Evolutionary conservation across 1,284 basidiomycete genomes (phyloP).

Genomic region (Leccinum colubrinum): DNA sequence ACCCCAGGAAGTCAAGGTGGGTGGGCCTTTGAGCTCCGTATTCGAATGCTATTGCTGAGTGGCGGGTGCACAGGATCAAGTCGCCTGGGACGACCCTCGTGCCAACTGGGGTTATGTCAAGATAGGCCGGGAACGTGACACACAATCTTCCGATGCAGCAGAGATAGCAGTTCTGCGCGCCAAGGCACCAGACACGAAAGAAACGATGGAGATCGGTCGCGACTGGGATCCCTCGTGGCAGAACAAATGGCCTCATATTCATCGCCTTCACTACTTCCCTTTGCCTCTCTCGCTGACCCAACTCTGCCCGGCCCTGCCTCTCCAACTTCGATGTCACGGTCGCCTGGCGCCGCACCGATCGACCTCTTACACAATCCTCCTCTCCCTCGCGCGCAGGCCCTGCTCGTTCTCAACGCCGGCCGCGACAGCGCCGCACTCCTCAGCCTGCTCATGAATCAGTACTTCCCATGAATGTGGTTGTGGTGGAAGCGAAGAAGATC

Average conservation of each 20-base stretch:
- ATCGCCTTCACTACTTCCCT: no score
- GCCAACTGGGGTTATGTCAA: slow-evolving; percentile 82
- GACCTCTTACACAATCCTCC: no score
- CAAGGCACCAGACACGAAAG: slow-evolving; percentile 78
- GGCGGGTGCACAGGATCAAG: slow-evolving; percentile 40
- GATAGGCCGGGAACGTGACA: slow-evolving; percentile 78
- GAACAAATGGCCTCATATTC: slow-evolving; percentile 68
- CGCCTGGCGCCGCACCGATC: no score
- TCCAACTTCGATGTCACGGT: no score
- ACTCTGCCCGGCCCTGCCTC: no score
- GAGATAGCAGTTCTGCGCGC: slow-evolving; percentile 74
- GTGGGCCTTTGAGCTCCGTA: not conserved
- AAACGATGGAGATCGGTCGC: slow-evolving; percentile 83
- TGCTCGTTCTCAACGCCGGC: no score
- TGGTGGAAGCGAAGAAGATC: no score
- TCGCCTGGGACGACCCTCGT: slow-evolving; percentile 80
- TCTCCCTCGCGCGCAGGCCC: no score
- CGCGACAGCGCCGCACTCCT: no score
- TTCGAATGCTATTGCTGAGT: not conserved
- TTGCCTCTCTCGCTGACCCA: no score
- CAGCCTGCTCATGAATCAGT: no score
- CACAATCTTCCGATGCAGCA: slow-evolving; percentile 65
- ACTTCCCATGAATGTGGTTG: no score
- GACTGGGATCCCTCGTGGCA: slow-evolving; percentile 74
- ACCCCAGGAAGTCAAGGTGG: slow-evolving; percentile 61